Evolutionary conservation across 2,329 filamentous ascomycete genomes (phyloP), one percentile per base, ranked within the genome.

Genomic region (Trichophaea hybrida): DNA sequence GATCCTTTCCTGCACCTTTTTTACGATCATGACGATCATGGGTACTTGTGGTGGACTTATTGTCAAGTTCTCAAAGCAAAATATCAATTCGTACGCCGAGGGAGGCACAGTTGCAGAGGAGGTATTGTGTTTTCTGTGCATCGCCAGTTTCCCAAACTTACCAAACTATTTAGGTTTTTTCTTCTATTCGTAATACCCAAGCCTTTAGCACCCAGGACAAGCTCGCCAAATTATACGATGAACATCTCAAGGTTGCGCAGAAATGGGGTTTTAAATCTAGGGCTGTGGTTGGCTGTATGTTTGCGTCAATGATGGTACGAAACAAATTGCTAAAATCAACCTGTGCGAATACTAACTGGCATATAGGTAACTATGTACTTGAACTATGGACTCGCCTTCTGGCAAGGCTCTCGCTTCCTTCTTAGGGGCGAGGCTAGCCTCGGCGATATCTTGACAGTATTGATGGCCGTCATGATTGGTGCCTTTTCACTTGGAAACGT

Each of bases 201-300:
- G 93, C 93, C 34, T 98, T 96, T 69, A 88, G 88, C 48, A 96
- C 90, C 0, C 90, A 97, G 72, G 86, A 91, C 59, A 89, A 91
- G 64, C 79, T 97, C n/a, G 88, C 91, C 8, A 79, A 79, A 63
- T 85, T 91, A 71, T 97, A 97, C 70, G 86, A 94, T 67, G 71
- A 70, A 1, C 86, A 94, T 70, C 76, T 97, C 35, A 73, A 74
- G 48, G 78, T 80, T 58, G 90, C 89, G 12, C 84, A 93, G 69
- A 79, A 76, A 66, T 88, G 79, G 70, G 93, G 91, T 17, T 82
- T 82, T 72, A 86, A 82, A 68, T 79, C 85, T 69, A 91, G 95
- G 75, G 75, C 79, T 15, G 76, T 80, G 24, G 75, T 94, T 34
- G 86, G 81, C 8, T 73, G 83, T 67, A 91, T 97, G 86, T 77